phyloP scores from a whole-genome alignment of 495 filamentous ascomycete genomes.

The Cercophora newfieldiana region DNA sequence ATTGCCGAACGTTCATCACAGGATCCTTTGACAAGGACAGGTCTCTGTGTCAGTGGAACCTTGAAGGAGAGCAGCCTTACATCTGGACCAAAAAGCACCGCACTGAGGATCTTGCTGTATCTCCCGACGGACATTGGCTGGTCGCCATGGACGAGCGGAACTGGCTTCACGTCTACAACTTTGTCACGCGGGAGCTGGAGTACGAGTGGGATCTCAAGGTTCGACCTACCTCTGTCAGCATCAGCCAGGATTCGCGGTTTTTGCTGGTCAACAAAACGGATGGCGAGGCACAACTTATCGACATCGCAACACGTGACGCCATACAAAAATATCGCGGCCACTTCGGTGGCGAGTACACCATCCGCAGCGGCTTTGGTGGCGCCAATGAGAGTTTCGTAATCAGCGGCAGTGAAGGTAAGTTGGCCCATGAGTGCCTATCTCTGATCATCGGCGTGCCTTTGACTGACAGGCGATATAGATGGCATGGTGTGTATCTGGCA shows the following conservation, averaged over 20 bases:
- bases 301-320: constrained; percentile 71
- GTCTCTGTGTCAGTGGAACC: constrained; percentile 68
- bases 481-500: constrained; percentile 80
- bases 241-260: constrained; percentile 75
- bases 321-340: constrained; percentile 73
- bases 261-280: constrained; percentile 81
- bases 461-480: constrained; percentile 20
- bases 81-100: constrained; percentile 69
- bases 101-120: constrained; percentile 81
- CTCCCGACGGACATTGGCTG: constrained; percentile 73
- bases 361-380: constrained; percentile 82
- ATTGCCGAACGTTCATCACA: constrained; percentile 76
- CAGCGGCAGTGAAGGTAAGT: constrained; percentile 85
- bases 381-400: constrained; percentile 88
- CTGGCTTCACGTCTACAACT: constrained; percentile 80
- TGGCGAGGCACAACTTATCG: constrained; percentile 71
- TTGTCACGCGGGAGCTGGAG: constrained; percentile 67
- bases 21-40: constrained; percentile 70
- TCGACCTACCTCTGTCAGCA: constrained; percentile 72
- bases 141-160: constrained; percentile 71
- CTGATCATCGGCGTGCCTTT: neutral
- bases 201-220: constrained; percentile 67
- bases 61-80: constrained; percentile 55
- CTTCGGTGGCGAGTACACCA: constrained; percentile 68
- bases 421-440: constrained; percentile 10